Evolutionary conservation across 1,139 yeast species (phyloP).

Genomic region (Geotrichum cucujoidarum): DNA sequence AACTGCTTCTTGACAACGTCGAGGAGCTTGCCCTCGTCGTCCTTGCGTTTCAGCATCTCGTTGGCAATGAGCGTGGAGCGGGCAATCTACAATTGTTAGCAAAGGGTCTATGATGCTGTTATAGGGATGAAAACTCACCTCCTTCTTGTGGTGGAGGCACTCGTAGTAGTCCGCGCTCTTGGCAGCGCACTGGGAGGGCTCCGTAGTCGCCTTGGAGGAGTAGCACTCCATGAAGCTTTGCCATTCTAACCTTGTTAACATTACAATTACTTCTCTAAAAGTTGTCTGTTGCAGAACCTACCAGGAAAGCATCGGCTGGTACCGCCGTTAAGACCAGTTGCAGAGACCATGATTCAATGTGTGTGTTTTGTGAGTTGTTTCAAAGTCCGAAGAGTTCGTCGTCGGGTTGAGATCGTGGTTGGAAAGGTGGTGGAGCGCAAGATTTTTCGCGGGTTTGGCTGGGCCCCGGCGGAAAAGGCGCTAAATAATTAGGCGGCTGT

Average conservation of each 20-base stretch:
- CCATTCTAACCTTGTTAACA: conserved; percentile 35
- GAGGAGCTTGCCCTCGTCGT: conserved; percentile 23
- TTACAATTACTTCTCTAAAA: background rate
- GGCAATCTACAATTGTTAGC: conserved; percentile 8
- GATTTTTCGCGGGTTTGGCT: no score
- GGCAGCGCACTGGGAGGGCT: conserved; percentile 39
- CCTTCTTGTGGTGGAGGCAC: conserved; percentile 47
- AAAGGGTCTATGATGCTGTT: background rate
- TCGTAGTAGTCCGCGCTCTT: conserved; percentile 46
- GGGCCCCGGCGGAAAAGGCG: no score
- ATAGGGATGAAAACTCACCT: conserved; percentile 32
- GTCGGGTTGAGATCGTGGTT: conserved; percentile 1
- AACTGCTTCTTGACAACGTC: conserved; percentile 25
- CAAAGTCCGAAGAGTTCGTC: no score
- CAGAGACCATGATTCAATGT: conserved; percentile 37
- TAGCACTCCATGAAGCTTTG: conserved; percentile 45
- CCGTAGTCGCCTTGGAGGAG: conserved; percentile 39
- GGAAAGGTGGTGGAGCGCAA: background rate
- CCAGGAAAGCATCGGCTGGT: conserved; percentile 46
- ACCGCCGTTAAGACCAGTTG: conserved; percentile 44
- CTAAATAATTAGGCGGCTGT: background rate
- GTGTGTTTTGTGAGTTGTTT: background rate
- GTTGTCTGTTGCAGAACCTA: conserved; percentile 25
- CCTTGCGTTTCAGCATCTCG: conserved; percentile 29
- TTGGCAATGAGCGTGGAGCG: conserved; percentile 24